Evolutionary conservation across 2,329 filamentous ascomycete genomes (phyloP).

Genomic region (Claviceps africana): DNA sequence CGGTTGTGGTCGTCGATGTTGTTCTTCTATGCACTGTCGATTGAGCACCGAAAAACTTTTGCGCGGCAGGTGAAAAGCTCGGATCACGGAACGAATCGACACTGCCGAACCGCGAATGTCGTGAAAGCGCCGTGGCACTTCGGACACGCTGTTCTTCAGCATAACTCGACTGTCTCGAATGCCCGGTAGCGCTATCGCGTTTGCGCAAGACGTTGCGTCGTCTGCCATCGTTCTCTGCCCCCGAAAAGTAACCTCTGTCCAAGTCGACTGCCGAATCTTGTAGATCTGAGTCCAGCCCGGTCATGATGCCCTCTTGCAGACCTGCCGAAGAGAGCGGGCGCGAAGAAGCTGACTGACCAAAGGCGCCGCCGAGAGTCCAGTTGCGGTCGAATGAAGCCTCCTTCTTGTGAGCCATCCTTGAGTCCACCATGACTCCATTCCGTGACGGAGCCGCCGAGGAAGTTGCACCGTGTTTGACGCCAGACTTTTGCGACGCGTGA

Average conservation of each 20-base stretch:
- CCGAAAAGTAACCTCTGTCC: constrained; percentile 88
- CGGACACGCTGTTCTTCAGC: constrained; percentile 58
- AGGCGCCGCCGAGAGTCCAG: constrained; percentile 48
- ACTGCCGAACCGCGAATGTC: constrained; percentile 68
- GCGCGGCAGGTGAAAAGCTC: constrained; percentile 44
- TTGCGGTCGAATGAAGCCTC: constrained; percentile 57
- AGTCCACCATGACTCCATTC: constrained; percentile 28
- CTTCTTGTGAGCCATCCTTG: constrained; percentile 40
- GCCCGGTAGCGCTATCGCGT: constrained; percentile 42
- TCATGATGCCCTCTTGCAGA: constrained; percentile 28
- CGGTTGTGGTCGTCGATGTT: constrained; percentile 44
- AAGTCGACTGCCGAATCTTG: constrained; percentile 45
- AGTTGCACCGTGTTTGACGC: constrained; percentile 9
- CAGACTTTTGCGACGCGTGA: constrained; percentile 5
- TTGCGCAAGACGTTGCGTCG: constrained; percentile 72
- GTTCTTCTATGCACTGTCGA: constrained; percentile 40
- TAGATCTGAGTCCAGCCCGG: constrained; percentile 22
- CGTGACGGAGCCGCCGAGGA: constrained; percentile 30
- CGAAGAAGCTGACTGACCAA: constrained; percentile 20
- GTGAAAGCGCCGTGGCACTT: constrained; percentile 49
- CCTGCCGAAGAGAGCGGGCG: constrained; percentile 41
- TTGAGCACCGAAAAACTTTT: constrained; percentile 53
- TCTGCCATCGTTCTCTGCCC: constrained; percentile 65
- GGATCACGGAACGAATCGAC: constrained; percentile 58
- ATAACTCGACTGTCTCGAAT: constrained; percentile 63